Base-by-base conservation (phyloP, 306 rosid species). In the Prunus campanulata region DNA sequence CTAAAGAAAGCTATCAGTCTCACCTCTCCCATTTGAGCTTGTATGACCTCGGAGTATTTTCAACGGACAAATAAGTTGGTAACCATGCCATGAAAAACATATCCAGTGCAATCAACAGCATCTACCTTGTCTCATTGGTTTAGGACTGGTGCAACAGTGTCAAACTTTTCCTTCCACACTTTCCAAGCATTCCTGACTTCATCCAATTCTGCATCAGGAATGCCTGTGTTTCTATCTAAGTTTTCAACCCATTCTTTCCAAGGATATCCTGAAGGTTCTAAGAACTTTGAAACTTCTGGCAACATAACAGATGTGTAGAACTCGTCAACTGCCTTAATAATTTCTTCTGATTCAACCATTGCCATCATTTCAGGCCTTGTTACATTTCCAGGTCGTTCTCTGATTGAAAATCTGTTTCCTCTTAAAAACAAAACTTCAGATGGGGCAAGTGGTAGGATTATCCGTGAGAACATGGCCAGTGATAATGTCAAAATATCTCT, bases 41-140 rank as follows among this genome's bases (percentile, higher is more conserved):
- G 79, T 59, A 88, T 90, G 96, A 68, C 96, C 97, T 14, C 92
- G 87, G 20, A 89, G 90, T 80, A 89, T 89, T 84, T 92, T 90
- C 74, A 95, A 65, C 6, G 96, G 97, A 74, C 89, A 96, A 70
- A 95, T 85, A 32, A 89, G 92, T 71, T 95, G 96, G 85, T 90
- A 78, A 90, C 96, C 93, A 83, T 91, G 82, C 98, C 98, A 48
- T 95, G 97, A 65, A 90, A 92, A 79, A 92, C 84, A 80, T 88
- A 89, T 63, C 20, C 22, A 15, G 11, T 6, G 46, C 22, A 29
- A 63, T 8, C 46, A 8, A 30, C 20, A 10, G 13, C 68, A 63
- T 63, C 47, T 77, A 72, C 82, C 77, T 66, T 49, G 35, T 57
- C 76, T 77, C 72, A 57, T 64, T 75, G 42, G 42, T 77, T 60